Conservation (phyloP, 306 rosid genomes). For the Macrotyloma uniflorum region DNA sequence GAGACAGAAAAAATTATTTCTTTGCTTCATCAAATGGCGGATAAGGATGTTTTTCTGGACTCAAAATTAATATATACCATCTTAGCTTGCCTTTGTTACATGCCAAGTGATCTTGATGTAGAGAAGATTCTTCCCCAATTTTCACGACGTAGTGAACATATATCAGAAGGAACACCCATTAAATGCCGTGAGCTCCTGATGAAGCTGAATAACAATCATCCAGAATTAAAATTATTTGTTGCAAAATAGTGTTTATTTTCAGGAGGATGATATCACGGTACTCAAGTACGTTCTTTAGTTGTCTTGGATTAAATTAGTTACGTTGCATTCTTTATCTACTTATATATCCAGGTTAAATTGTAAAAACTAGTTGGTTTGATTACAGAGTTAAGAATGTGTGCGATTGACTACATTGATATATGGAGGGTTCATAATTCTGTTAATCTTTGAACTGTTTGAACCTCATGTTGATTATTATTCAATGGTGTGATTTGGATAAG, state of each 20-base stretch:
- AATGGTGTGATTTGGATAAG: too few relatives aligned
- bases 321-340: too few relatives aligned
- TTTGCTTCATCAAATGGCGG: slow-evolving; percentile 71
- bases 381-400: too few relatives aligned
- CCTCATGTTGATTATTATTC: too few relatives aligned
- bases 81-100: slow-evolving; percentile 62
- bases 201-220: slow-evolving; percentile 56
- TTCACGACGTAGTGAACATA: slow-evolving; percentile 35
- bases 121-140: slow-evolving; percentile 64
- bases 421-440: too few relatives aligned
- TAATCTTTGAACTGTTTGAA: too few relatives aligned
- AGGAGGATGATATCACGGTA: slow-evolving; percentile 16
- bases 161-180: slow-evolving; percentile 46
- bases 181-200: slow-evolving; percentile 56
- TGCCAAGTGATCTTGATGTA: slow-evolving; percentile 51
- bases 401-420: too few relatives aligned
- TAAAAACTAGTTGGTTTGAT: too few relatives aligned
- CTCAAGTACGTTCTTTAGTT: slow-evolving; percentile 41
- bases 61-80: slow-evolving; percentile 62
- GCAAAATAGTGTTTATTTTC: slow-evolving; percentile 20
- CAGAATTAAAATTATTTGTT: slow-evolving; percentile 51
- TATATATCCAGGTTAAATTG: too few relatives aligned
- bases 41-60: slow-evolving; percentile 67
- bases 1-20: slow-evolving; percentile 55
- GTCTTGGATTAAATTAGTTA: not conserved